Percentiles rank a stretch among this genome's conserved stretches.
These are phyloP conservation scores for Echinosophora koreensis DNA, from an alignment of 306 rosid species.

Conservation along the genomic window DNA sequence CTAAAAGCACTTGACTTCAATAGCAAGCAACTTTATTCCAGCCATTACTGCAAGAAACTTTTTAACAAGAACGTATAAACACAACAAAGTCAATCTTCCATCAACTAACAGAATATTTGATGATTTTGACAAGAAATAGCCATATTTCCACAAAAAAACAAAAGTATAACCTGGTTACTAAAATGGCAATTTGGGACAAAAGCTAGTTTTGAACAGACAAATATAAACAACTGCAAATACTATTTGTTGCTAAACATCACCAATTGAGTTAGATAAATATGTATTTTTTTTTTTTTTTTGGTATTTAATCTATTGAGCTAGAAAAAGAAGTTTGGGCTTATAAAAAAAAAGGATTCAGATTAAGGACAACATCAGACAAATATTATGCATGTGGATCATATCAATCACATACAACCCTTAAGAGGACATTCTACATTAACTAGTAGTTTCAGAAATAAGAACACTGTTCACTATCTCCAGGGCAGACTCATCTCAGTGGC, in stretches of 20 bases:
- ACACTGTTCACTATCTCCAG: background rate
- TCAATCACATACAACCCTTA: background rate
- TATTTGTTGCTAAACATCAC: no score
- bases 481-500: background rate
- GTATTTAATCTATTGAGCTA: no score
- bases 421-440: background rate
- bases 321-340: background rate
- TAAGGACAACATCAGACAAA: background rate
- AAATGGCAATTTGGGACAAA: background rate
- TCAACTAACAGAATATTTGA: constrained; percentile 26
- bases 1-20: no score
- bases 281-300: no score
- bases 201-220: no score
- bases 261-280: no score
- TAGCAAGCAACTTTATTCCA: no score
- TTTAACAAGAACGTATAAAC: background rate
- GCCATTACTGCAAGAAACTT: no score
- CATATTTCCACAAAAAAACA: constrained; percentile 1
- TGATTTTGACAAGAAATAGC: background rate
- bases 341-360: background rate
- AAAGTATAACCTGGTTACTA: constrained; percentile 12
- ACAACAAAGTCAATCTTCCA: background rate
- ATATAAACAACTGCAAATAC: no score
- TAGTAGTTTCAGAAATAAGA: background rate
- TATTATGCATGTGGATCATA: background rate